Evolutionary conservation across 768 basidiomycete species (phyloP).

Genomic region (Podaxis sp.): DNA sequence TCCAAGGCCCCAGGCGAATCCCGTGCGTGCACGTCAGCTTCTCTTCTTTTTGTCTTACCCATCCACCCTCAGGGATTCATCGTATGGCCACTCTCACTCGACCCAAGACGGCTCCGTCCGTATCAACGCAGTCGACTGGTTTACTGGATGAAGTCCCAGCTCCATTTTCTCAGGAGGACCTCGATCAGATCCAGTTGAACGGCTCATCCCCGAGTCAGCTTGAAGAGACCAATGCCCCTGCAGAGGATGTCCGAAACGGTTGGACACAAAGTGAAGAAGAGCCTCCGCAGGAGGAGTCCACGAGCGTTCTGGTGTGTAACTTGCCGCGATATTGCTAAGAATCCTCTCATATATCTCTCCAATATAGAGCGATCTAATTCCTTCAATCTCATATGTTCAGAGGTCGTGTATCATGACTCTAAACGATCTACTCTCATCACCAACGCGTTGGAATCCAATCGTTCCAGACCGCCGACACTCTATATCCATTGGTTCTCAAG

Average conservation of each 20-base stretch:
- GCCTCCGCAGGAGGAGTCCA: conserved; percentile 5
- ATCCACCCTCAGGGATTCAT: neutral
- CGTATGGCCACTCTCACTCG: conserved; percentile 41
- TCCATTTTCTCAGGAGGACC: conserved; percentile 38
- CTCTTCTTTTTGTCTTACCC: neutral
- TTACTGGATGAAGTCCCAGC: conserved; percentile 33
- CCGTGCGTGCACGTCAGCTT: conserved; percentile 3
- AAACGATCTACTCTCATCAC: conserved; percentile 60
- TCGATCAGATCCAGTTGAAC: conserved; percentile 19
- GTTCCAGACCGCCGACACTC: conserved; percentile 61
- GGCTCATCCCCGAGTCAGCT: conserved; percentile 11
- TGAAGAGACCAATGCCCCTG: conserved; percentile 2
- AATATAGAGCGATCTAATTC: conserved; percentile 55
- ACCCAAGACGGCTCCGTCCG: conserved; percentile 25
- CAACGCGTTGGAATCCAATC: conserved; percentile 50
- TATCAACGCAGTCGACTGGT: conserved; percentile 20
- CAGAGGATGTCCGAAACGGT: conserved; percentile 10
- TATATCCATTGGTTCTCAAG: conserved; percentile 45
- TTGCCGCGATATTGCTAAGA: conserved; percentile 10
- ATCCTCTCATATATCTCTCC: conserved; percentile 13
- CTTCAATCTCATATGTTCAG: conserved; percentile 74
- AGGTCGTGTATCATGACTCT: conserved; percentile 74
- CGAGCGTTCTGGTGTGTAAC: conserved; percentile 22
- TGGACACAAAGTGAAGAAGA: conserved; percentile 8
- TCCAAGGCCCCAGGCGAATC: neutral